Percentiles rank a stretch among this genome's conserved stretches.
Evolutionary conservation across 331 rosid species (phyloP).

Genomic region (Cydonia oblonga): DNA sequence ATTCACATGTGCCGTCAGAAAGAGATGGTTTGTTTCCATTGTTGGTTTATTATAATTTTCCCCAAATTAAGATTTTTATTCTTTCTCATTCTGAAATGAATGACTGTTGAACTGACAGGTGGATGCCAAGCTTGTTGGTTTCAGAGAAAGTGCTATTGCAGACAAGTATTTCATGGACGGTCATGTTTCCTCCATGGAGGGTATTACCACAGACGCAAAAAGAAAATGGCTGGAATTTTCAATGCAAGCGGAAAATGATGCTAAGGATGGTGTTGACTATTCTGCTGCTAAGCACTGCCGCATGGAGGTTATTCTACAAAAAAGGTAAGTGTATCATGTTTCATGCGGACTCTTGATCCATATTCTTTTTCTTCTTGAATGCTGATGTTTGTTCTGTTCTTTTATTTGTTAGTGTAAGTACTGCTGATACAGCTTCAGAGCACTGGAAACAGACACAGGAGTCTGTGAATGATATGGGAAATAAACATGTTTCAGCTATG

Average conservation of each 20-base stretch:
- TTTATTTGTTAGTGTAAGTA: conserved; percentile 29
- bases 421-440: conserved; percentile 42
- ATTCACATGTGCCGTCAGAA: conserved; percentile 61
- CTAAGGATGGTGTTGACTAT: conserved; percentile 54
- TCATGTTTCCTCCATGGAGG: conserved; percentile 71
- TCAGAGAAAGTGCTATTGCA: conserved; percentile 43
- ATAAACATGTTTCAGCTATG: conserved; percentile 42
- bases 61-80: background rate
- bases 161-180: conserved; percentile 68
- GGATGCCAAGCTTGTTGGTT: conserved; percentile 54
- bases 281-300: conserved; percentile 77
- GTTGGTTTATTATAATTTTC: background rate
- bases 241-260: conserved; percentile 58
- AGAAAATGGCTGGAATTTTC: conserved; percentile 73
- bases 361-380: background rate
- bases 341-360: background rate
- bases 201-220: conserved; percentile 57
- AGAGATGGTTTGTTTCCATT: conserved; percentile 46
- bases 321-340: conserved; percentile 22
- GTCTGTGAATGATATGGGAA: conserved; percentile 53
- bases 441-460: conserved; percentile 51
- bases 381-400: conserved; percentile 3
- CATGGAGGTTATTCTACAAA: conserved; percentile 61
- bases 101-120: conserved; percentile 40
- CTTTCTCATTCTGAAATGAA: background rate